These are phyloP conservation scores for Kalmusia sp. DNA, from an alignment of 2,329 filamentous ascomycete genomes.

Conservation along the genomic window DNA sequence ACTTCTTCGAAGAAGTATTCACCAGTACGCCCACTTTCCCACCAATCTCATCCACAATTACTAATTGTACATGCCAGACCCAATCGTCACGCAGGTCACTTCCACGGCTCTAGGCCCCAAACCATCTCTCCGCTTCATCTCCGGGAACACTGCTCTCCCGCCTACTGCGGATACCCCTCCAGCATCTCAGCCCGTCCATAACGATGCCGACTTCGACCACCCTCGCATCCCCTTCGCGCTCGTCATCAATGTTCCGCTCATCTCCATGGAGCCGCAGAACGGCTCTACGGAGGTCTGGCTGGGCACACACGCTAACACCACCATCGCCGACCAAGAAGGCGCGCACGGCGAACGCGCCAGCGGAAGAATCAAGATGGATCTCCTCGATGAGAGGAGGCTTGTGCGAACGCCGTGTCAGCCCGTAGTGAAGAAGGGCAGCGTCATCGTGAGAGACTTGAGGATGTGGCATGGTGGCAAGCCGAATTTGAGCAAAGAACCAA, in stretches of 20 bases:
- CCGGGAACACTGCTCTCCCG: slow-evolving; percentile 51
- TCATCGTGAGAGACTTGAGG: slow-evolving; percentile 56
- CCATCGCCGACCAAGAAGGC: slow-evolving; percentile 39
- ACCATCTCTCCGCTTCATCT: slow-evolving; percentile 41
- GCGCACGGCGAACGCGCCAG: slow-evolving; percentile 50
- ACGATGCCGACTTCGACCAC: slow-evolving; percentile 43
- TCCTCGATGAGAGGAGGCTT: slow-evolving; percentile 27
- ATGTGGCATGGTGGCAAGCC: slow-evolving; percentile 61
- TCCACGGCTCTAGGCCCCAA: slow-evolving; percentile 50
- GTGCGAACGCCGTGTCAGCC: slow-evolving; percentile 32
- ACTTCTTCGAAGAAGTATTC: slow-evolving; percentile 54
- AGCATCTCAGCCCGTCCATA: slow-evolving; percentile 42
- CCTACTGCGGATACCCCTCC: slow-evolving; percentile 49
- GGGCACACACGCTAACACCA: slow-evolving; percentile 53
- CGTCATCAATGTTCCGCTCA: slow-evolving; percentile 56
- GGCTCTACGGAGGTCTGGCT: slow-evolving; percentile 61
- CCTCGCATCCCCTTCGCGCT: slow-evolving; percentile 52
- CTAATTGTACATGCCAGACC: slow-evolving; percentile 51
- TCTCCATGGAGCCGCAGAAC: slow-evolving; percentile 54
- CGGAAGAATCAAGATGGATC: slow-evolving; percentile 34
- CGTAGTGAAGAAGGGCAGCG: slow-evolving; percentile 51
- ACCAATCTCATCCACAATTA: neutral
- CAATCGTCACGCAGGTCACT: slow-evolving; percentile 63
- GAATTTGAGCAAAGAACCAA: slow-evolving; percentile 50
- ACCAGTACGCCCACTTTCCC: slow-evolving; percentile 53